Evolutionary conservation across 345 rosid species (phyloP).

Genomic region (Eutrema japonicum): DNA sequence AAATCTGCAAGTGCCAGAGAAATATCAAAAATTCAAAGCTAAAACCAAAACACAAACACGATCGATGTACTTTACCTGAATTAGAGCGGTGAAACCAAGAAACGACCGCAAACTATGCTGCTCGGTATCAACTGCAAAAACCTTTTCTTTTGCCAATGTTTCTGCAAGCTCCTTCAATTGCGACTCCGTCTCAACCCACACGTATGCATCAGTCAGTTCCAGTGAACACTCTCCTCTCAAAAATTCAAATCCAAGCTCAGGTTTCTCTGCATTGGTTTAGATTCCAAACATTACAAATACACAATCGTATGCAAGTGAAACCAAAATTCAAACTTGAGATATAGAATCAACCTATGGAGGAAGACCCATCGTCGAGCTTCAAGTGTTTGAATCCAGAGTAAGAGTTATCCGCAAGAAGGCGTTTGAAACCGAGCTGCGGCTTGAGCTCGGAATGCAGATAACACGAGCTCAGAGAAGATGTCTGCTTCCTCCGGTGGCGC

Average conservation of each 20-base stretch:
- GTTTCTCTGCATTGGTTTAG: slow-evolving; percentile 49
- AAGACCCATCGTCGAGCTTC: slow-evolving; percentile 43
- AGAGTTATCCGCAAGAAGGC: slow-evolving; percentile 85
- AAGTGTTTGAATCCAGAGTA: slow-evolving; percentile 77
- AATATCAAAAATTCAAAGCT: not conserved
- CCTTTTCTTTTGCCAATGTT: slow-evolving; percentile 52
- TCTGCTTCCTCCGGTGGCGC: slow-evolving; percentile 46
- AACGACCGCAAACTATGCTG: slow-evolving; percentile 86
- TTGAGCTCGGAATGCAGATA: slow-evolving; percentile 71
- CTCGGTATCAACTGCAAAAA: slow-evolving; percentile 87
- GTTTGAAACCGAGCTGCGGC: slow-evolving; percentile 74
- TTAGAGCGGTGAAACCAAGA: slow-evolving; percentile 82
- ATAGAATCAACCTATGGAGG: slow-evolving; percentile 27
- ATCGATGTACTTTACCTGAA: slow-evolving; percentile 58
- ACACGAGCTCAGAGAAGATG: slow-evolving; percentile 49
- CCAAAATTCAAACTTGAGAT: slow-evolving; percentile 17
- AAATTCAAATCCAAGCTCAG: slow-evolving; percentile 47
- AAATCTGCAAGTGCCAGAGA: slow-evolving; percentile 54
- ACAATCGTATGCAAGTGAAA: not conserved
- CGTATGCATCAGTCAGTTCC: slow-evolving; percentile 53
- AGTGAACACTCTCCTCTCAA: slow-evolving; percentile 40
- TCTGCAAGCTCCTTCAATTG: slow-evolving; percentile 71
- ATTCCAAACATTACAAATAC: slow-evolving; percentile 7
- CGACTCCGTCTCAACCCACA: slow-evolving; percentile 73
- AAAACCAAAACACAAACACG: not conserved